Conservation (phyloP, 148 eudicot species). For the Heliamphora exappendiculata region DNA sequence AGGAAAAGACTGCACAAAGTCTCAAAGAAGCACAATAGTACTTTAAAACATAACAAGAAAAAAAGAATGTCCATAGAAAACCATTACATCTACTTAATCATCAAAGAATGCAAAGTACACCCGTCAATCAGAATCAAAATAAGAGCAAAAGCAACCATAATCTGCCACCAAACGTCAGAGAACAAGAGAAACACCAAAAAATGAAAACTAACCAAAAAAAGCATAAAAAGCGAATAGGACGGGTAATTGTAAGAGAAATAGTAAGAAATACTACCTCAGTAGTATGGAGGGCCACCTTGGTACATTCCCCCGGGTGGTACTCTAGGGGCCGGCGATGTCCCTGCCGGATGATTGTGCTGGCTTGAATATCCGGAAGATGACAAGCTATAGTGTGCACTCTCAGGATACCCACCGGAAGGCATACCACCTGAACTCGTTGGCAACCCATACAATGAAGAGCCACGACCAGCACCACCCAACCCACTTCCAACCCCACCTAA, state of each 20-base stretch:
- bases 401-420: slow-evolving; percentile 43
- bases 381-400: slow-evolving; percentile 45
- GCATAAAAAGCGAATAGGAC: no score
- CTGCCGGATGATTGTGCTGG: slow-evolving; percentile 51
- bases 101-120: not conserved
- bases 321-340: slow-evolving; percentile 57
- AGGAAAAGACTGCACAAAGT: not conserved
- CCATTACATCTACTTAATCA: not conserved
- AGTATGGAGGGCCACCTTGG: slow-evolving; percentile 45
- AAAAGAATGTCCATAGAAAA: not conserved
- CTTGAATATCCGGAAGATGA: slow-evolving; percentile 44
- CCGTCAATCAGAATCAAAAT: not conserved
- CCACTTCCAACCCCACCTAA: slow-evolving; percentile 32
- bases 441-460: slow-evolving; percentile 37
- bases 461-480: slow-evolving; percentile 23
- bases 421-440: slow-evolving; percentile 36
- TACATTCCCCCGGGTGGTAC: slow-evolving; percentile 56
- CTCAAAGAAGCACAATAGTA: not conserved
- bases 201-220: not conserved
- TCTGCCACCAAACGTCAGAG: not conserved
- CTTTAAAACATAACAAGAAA: not conserved
- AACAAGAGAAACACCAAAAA: not conserved
- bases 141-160: slow-evolving; percentile 1
- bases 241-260: not conserved
- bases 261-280: slow-evolving; percentile 44